phyloP scores from a whole-genome alignment of 768 basidiomycete genomes.

The Boletales sp. region DNA sequence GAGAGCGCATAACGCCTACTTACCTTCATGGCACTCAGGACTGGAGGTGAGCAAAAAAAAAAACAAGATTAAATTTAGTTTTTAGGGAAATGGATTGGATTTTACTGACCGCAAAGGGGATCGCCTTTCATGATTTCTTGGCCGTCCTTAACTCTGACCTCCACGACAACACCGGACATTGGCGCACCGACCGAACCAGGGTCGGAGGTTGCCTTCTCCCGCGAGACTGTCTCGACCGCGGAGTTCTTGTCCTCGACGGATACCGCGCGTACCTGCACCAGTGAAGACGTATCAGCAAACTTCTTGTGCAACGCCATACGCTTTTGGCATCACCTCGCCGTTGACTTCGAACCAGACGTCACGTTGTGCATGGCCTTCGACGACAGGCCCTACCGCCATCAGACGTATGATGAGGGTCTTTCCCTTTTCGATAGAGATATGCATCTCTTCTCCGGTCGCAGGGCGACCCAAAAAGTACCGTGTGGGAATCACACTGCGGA shows the following conservation, averaged over 20 bases:
- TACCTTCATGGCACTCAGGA: constrained; percentile 97
- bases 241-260: constrained; percentile 96
- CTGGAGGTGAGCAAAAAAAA: constrained; percentile 35
- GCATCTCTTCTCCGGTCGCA: constrained; percentile 91
- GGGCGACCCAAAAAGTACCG: constrained; percentile 97
- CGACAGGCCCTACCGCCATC: constrained; percentile 92
- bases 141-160: constrained; percentile 96
- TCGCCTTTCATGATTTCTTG: constrained; percentile 98
- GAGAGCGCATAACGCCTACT: constrained; percentile 21
- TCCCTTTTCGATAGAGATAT: constrained; percentile 92
- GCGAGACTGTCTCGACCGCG: constrained; percentile 89
- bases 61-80: constrained; percentile 18
- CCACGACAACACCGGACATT: constrained; percentile 97
- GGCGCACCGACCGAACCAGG: constrained; percentile 97
- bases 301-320: constrained; percentile 8
- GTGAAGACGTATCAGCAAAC: constrained; percentile 10
- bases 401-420: constrained; percentile 96
- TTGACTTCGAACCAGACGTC: constrained; percentile 99
- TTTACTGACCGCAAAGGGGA: constrained; percentile 77
- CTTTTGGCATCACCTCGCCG: constrained; percentile 63
- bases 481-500: constrained; percentile 83
- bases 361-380: constrained; percentile 86
- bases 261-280: constrained; percentile 80
- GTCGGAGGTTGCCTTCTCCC: constrained; percentile 91
- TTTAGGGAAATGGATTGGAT: constrained; percentile 9